phyloP scores from a whole-genome alignment of 164 flowering plant species.

The Vitis vinifera region ASM3070453v1 NC_081817.1:1669501-1670000 shows the following conservation, averaged over 20 bases:
- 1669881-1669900: conserved; percentile 41
- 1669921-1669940: conserved; percentile 48
- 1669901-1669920: conserved; percentile 52
- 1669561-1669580: conserved; percentile 49
- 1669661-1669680: conserved; percentile 38
- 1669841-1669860: conserved; percentile 38
- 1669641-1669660: conserved; percentile 43
- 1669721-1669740: conserved; percentile 56
- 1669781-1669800: conserved; percentile 54
- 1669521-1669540: conserved; percentile 36
- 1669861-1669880: conserved; percentile 41
- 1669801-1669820: conserved; percentile 38
- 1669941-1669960: conserved; percentile 39
- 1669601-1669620: conserved; percentile 65
- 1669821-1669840: conserved; percentile 49
- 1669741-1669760: conserved; percentile 38
- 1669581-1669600: conserved; percentile 50
- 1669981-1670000: conserved; percentile 70
- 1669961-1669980: conserved; percentile 50
- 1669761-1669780: conserved; percentile 49
- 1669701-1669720: conserved; percentile 60
- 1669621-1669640: conserved; percentile 44
- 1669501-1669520: conserved; percentile 55
- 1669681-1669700: conserved; percentile 59
- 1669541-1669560: conserved; percentile 40